phyloP scores from a whole-genome alignment of 192 early-diverging fungal genomes.

The Helicostylum pulchrum region DNA sequence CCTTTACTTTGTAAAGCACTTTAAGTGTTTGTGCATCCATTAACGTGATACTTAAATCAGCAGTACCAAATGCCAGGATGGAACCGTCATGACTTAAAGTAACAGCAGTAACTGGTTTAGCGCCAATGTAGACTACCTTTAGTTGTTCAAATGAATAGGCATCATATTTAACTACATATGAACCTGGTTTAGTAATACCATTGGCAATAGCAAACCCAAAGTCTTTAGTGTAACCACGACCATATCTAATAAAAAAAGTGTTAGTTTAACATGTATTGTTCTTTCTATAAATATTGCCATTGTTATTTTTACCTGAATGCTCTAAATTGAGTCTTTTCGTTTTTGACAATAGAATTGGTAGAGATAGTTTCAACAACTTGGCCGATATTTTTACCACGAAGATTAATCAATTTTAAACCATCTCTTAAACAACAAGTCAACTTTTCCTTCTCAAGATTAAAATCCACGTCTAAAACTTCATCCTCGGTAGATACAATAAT shows the following conservation, averaged over 20 bases:
- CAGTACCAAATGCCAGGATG: constrained; percentile 67
- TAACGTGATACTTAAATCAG: constrained; percentile 70
- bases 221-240: constrained; percentile 49
- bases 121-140: constrained; percentile 42
- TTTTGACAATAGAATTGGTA: constrained; percentile 40
- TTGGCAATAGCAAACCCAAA: constrained; percentile 67
- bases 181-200: constrained; percentile 45
- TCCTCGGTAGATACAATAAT: constrained; percentile 55
- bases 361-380: constrained; percentile 45
- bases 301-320: constrained; percentile 37
- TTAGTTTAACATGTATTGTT: neutral
- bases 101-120: constrained; percentile 59
- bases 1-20: constrained; percentile 51
- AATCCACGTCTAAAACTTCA: constrained; percentile 65
- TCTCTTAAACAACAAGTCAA: constrained; percentile 49
- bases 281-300: neutral
- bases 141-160: constrained; percentile 53
- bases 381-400: constrained; percentile 39
- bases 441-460: constrained; percentile 50
- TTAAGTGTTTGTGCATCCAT: constrained; percentile 51
- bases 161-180: constrained; percentile 63
- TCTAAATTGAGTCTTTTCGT: constrained; percentile 42
- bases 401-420: constrained; percentile 41
- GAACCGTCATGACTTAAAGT: constrained; percentile 60
- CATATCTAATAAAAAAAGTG: constrained; percentile 47